Conservation (phyloP, 2,329 filamentous ascomycete species). For the Epichloe bromicola region DNA sequence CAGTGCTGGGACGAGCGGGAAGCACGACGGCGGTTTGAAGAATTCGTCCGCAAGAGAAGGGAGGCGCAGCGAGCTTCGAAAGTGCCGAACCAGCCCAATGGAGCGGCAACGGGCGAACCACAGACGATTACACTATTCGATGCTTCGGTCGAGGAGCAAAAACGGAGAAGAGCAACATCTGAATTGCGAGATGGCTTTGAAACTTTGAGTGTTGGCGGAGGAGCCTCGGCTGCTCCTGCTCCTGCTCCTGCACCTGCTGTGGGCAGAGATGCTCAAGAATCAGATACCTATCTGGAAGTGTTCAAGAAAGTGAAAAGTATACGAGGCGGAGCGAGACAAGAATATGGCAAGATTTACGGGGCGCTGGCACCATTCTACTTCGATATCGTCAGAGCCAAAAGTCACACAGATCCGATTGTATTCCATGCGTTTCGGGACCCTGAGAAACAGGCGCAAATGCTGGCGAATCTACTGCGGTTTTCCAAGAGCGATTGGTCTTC, state of each 20-base stretch:
- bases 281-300: slow-evolving; percentile 52
- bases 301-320: slow-evolving; percentile 63
- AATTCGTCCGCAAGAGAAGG: slow-evolving; percentile 46
- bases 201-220: slow-evolving; percentile 46
- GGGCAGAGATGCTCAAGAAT: slow-evolving; percentile 39
- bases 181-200: slow-evolving; percentile 59
- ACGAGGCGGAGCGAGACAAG: slow-evolving; percentile 71
- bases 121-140: slow-evolving; percentile 54
- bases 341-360: slow-evolving; percentile 86
- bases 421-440: slow-evolving; percentile 83
- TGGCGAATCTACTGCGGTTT: slow-evolving; percentile 69
- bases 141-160: slow-evolving; percentile 53
- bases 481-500: slow-evolving; percentile 66
- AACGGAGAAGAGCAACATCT: slow-evolving; percentile 27
- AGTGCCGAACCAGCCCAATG: slow-evolving; percentile 9
- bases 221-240: not conserved
- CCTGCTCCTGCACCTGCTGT: slow-evolving; percentile 15
- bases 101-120: slow-evolving; percentile 8
- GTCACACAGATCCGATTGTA: slow-evolving; percentile 65
- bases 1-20: slow-evolving; percentile 85
- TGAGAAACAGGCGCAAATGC: slow-evolving; percentile 79
- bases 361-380: slow-evolving; percentile 79
- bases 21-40: slow-evolving; percentile 68
- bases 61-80: slow-evolving; percentile 27
- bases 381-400: slow-evolving; percentile 60